These are phyloP conservation scores for Tylopilus sp. DNA, from an alignment of 768 basidiomycete species.

Conservation along the genomic window DNA sequence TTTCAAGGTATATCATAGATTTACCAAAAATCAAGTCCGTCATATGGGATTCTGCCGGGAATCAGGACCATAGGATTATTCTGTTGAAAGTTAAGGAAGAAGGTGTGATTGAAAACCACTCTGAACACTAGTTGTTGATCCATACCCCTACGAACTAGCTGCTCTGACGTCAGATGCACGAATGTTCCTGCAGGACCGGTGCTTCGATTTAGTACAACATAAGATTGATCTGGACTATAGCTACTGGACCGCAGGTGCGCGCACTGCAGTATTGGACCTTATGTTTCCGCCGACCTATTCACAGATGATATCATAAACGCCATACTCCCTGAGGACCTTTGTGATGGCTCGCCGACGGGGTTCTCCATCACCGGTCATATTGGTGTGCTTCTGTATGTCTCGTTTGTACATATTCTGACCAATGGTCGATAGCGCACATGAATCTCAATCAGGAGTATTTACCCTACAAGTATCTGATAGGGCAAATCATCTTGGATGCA, in stretches of 20 bases:
- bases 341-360: constrained; percentile 77
- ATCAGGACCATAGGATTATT: constrained; percentile 56
- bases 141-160: constrained; percentile 50
- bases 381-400: constrained; percentile 47
- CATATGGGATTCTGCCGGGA: constrained; percentile 45
- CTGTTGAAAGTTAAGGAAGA: constrained; percentile 58
- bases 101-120: constrained; percentile 41
- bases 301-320: constrained; percentile 82
- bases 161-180: constrained; percentile 56
- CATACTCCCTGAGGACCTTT: constrained; percentile 74
- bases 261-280: background rate
- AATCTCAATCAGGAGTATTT: constrained; percentile 90
- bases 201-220: constrained; percentile 55
- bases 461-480: constrained; percentile 88
- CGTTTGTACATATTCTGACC: background rate
- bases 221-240: constrained; percentile 71
- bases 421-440: constrained; percentile 64
- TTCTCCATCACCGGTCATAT: constrained; percentile 91
- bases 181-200: constrained; percentile 53
- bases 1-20: constrained; percentile 55
- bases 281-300: constrained; percentile 1
- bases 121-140: background rate
- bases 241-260: constrained; percentile 81
- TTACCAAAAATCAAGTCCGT: constrained; percentile 67
- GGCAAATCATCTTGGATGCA: constrained; percentile 89